Base-by-base conservation (phyloP, 2,329 filamentous ascomycete species). In the Pyrenochaeta sp. region DNA sequence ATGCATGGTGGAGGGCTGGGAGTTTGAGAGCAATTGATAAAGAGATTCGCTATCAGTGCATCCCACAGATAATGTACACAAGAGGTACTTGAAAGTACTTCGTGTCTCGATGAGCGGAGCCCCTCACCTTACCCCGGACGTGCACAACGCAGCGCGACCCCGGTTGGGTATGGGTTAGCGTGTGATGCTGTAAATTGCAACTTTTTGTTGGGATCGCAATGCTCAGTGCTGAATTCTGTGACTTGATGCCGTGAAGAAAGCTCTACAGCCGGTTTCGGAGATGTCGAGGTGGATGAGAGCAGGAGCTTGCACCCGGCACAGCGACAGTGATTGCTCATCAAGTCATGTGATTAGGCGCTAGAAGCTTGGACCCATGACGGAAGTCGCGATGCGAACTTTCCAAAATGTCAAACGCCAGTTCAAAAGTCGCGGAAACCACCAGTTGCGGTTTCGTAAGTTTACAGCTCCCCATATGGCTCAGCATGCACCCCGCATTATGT, bases 361-460 rank as follows among this genome's bases (percentile, higher is more conserved):
- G 56, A 57, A 65, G 64, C 61, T 69, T 52, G 69, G 68, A 54
- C 67, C 69, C 61, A 74, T 73, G 68, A 76, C 72, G 69, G 22
- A 68, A 68, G 62, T 67, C 59, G 59, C 54, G 55, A 40, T 49
- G 43, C 22, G 51, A 60, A 59, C 56, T 59, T 58, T 27, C 37
- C 34, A 22, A 53, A 56, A 40, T 52, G 45, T 58, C 51, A 62
- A 66, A 54, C 59, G 51, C 57, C 64, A 59, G 52, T 43, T 51
- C 53, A 55, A 53, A 50, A 45, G 53, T 58, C 59, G 51, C 40
- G 44, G 54, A 58, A 52, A 54, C 50, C 50, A 45, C 56, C 28
- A 48, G 28, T 54, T 48, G 19, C 22, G 30, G 39, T 32, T 46
- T 47, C 22, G 63, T 66, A 61, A 61, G 64, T 56, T 54, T 59